Evolutionary conservation across 352 stramenopile species (phyloP).

Genomic region (Aphanomyces invadans): DNA sequence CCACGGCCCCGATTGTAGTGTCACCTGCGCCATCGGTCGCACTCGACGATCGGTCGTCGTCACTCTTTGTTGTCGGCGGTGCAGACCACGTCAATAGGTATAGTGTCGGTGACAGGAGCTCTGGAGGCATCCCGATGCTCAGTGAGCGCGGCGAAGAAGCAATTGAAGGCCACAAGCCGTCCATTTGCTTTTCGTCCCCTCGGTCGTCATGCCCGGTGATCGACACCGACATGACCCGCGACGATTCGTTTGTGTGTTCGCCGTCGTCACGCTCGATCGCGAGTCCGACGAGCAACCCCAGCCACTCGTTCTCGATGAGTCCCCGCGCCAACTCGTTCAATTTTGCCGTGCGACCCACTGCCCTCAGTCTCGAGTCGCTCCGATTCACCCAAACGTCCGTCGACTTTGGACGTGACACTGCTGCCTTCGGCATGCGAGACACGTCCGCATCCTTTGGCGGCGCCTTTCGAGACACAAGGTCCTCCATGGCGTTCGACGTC

Average conservation of each 20-base stretch:
- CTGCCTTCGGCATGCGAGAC: not conserved
- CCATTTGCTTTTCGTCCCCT: not conserved
- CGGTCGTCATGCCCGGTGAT: conserved; percentile 9
- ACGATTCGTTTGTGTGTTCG: not conserved
- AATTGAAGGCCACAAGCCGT: not conserved
- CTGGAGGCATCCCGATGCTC: not conserved
- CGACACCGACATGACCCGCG: not conserved
- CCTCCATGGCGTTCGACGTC: not conserved
- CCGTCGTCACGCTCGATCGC: not conserved
- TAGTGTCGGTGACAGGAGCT: too few species aligned
- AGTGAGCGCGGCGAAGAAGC: not conserved
- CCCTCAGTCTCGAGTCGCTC: not conserved
- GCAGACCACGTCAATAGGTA: too few species aligned
- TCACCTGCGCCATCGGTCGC: not conserved
- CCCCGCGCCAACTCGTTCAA: not conserved
- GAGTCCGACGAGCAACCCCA: too few species aligned
- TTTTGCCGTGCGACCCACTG: not conserved
- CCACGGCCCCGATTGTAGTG: not conserved
- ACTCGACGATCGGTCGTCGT: too few species aligned
- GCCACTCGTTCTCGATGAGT: conserved; percentile 4
- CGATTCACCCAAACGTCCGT: not conserved
- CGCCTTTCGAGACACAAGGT: not conserved
- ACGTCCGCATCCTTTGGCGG: not conserved
- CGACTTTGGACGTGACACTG: not conserved
- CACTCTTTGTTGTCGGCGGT: too few species aligned